Evolutionary conservation across 2,329 filamentous ascomycete genomes (phyloP).

Genomic region (Lachnellula willkommii): DNA sequence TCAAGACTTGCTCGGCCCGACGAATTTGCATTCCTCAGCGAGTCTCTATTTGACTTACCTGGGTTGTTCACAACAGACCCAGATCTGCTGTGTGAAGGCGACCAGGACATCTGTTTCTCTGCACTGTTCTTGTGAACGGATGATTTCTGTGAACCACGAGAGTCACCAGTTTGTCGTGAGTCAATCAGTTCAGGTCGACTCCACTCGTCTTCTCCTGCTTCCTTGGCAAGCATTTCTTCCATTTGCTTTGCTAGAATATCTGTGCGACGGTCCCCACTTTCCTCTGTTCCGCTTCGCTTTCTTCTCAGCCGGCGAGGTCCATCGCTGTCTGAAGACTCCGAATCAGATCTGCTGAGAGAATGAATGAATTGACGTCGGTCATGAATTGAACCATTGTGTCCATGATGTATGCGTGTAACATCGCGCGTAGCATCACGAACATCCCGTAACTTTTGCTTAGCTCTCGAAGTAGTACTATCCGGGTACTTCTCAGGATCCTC

Average conservation of each 20-base stretch:
- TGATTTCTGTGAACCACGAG: slow-evolving; percentile 15
- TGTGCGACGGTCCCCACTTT: slow-evolving; percentile 41
- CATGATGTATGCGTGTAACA: slow-evolving; percentile 46
- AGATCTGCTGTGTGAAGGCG: slow-evolving; percentile 18
- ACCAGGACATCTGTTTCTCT: neutral
- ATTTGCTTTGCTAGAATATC: slow-evolving; percentile 58
- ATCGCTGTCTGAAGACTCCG: slow-evolving; percentile 57
- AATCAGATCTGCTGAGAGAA: slow-evolving; percentile 49
- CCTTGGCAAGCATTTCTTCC: slow-evolving; percentile 53
- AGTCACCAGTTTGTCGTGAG: slow-evolving; percentile 8
- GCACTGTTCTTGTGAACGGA: slow-evolving; percentile 6
- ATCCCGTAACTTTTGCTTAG: slow-evolving; percentile 55
- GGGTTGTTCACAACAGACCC: slow-evolving; percentile 18
- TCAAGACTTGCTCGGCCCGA: slow-evolving; percentile 41
- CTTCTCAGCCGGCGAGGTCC: slow-evolving; percentile 33
- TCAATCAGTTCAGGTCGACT: slow-evolving; percentile 12
- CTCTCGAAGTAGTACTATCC: slow-evolving; percentile 51
- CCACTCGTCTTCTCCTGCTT: slow-evolving; percentile 35
- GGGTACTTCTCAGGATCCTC: slow-evolving; percentile 30
- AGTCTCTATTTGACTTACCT: slow-evolving; percentile 14
- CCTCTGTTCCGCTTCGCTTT: slow-evolving; percentile 40
- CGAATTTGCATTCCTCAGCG: slow-evolving; percentile 11
- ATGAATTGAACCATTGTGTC: slow-evolving; percentile 48
- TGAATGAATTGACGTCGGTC: slow-evolving; percentile 49
- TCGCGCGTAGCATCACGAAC: slow-evolving; percentile 42